phyloP scores from a whole-genome alignment of 495 filamentous ascomycete species.

The Daldinia bambusicola region DNA sequence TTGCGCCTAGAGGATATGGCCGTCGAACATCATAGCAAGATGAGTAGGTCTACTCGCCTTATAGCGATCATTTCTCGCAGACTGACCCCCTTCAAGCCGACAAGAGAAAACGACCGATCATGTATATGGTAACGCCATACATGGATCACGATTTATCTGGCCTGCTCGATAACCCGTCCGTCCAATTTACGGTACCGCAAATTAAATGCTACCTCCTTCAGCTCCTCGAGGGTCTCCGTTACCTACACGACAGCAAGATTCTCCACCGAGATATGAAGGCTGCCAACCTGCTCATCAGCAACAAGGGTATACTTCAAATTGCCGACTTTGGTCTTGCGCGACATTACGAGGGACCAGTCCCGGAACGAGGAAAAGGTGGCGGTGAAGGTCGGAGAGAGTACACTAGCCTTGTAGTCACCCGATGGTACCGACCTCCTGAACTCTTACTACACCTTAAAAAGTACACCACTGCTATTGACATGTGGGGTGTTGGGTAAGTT shows the following conservation, averaged over 20 bases:
- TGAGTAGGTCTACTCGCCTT: slow-evolving; percentile 57
- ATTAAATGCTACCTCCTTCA: slow-evolving; percentile 99
- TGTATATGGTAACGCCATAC: slow-evolving; percentile 99
- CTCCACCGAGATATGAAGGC: slow-evolving; percentile 99
- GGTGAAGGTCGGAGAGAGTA: slow-evolving; percentile 91
- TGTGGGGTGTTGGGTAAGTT: slow-evolving; percentile 94
- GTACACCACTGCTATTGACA: slow-evolving; percentile 96
- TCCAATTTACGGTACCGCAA: slow-evolving; percentile 85
- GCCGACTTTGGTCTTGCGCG: slow-evolving; percentile 96
- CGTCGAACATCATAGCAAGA: slow-evolving; percentile 77
- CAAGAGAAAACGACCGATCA: slow-evolving; percentile 82
- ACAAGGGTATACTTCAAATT: slow-evolving; percentile 92
- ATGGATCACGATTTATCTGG: slow-evolving; percentile 99
- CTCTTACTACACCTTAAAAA: slow-evolving; percentile 83
- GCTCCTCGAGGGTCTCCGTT: slow-evolving; percentile 86
- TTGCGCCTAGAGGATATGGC: slow-evolving; percentile 94
- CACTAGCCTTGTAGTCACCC: slow-evolving; percentile 91
- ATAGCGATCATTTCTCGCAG: neutral
- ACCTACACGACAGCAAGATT: slow-evolving; percentile 90
- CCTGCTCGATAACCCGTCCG: slow-evolving; percentile 91
- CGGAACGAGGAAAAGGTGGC: slow-evolving; percentile 79
- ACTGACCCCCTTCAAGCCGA: slow-evolving; percentile 60
- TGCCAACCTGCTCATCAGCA: slow-evolving; percentile 96
- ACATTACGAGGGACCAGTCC: slow-evolving; percentile 88
- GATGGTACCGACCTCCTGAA: slow-evolving; percentile 98